phyloP scores from a whole-genome alignment of 495 filamentous ascomycete genomes.

The Trichocladium antarcticum region DNA sequence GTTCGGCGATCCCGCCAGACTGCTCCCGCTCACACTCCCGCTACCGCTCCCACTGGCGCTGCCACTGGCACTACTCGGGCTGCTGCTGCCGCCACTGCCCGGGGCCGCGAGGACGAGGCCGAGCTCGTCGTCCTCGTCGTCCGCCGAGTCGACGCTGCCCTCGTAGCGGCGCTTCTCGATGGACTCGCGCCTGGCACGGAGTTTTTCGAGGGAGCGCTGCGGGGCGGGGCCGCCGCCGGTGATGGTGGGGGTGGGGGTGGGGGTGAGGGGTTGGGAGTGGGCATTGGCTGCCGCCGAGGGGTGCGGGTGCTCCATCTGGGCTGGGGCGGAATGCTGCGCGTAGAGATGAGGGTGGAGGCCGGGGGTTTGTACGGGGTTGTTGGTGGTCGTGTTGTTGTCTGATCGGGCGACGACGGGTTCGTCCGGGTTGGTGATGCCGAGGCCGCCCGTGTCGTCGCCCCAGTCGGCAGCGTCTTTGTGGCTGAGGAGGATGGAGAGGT shows the following conservation, averaged over 20 bases:
- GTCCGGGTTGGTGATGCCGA: slow-evolving; percentile 55
- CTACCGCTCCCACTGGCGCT: slow-evolving; percentile 35
- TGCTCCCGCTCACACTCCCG: slow-evolving; percentile 29
- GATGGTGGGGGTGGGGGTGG: too few relatives aligned
- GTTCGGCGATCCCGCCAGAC: slow-evolving; percentile 30
- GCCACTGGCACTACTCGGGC: slow-evolving; percentile 30
- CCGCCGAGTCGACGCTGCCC: slow-evolving; percentile 66
- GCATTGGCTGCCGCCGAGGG: slow-evolving; percentile 34
- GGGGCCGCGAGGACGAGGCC: slow-evolving; percentile 28
- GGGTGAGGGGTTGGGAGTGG: too few relatives aligned
- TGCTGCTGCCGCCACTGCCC: too few relatives aligned
- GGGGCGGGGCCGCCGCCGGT: slow-evolving; percentile 34
- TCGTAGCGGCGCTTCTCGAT: slow-evolving; percentile 66
- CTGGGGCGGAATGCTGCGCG: slow-evolving; percentile 57
- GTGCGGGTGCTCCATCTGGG: slow-evolving; percentile 43
- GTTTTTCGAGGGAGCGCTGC: slow-evolving; percentile 64
- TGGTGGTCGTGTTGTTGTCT: slow-evolving; percentile 12
- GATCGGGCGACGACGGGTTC: slow-evolving; percentile 22
- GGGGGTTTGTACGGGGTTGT: slow-evolving; percentile 25
- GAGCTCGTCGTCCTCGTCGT: slow-evolving; percentile 88
- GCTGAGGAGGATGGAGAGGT: slow-evolving; percentile 63
- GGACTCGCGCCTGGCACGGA: slow-evolving; percentile 64
- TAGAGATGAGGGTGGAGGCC: slow-evolving; percentile 43
- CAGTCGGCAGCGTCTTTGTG: slow-evolving; percentile 60
- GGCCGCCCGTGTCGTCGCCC: slow-evolving; percentile 49